Conservation (phyloP, 176 grass and related monocot genomes). For the Zoysia pacifica region DNA sequence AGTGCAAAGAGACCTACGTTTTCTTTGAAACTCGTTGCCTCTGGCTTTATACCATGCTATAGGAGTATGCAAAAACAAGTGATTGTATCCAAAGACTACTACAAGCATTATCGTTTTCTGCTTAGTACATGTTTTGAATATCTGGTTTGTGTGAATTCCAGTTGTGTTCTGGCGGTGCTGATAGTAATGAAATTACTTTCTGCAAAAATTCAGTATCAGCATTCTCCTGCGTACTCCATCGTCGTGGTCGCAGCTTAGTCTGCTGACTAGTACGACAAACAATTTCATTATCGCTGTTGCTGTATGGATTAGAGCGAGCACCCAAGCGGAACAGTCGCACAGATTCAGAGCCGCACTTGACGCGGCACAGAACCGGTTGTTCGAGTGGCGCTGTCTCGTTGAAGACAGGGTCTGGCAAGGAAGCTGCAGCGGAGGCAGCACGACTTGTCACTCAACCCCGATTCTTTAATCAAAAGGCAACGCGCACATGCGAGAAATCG, state of each 20-base stretch:
- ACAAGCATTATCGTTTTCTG: background rate
- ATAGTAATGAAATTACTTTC: too few relatives aligned
- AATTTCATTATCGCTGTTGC: too few relatives aligned
- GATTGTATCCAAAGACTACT: conserved; percentile 33
- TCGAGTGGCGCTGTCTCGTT: conserved; percentile 33
- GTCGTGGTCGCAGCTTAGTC: too few relatives aligned
- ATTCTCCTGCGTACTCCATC: too few relatives aligned
- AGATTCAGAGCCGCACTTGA: conserved; percentile 23
- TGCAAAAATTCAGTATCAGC: too few relatives aligned
- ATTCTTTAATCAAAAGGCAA: conserved; percentile 66
- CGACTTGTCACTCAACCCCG: conserved; percentile 23
- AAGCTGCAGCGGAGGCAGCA: conserved; percentile 14
- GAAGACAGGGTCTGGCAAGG: conserved; percentile 26
- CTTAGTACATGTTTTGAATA: conserved; percentile 10
- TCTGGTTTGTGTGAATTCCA: background rate
- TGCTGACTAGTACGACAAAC: too few relatives aligned
- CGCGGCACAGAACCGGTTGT: conserved; percentile 37
- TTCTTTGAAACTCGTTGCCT: conserved; percentile 24
- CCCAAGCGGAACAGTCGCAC: background rate
- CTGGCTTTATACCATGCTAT: conserved; percentile 38
- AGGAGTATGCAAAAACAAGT: conserved; percentile 18
- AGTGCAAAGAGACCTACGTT: conserved; percentile 29
- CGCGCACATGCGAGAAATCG: conserved; percentile 50
- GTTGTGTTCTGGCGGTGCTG: background rate
- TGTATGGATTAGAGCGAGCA: background rate